phyloP scores from a whole-genome alignment of 192 early-diverging fungal species.

The Coemansia sp. region DNA sequence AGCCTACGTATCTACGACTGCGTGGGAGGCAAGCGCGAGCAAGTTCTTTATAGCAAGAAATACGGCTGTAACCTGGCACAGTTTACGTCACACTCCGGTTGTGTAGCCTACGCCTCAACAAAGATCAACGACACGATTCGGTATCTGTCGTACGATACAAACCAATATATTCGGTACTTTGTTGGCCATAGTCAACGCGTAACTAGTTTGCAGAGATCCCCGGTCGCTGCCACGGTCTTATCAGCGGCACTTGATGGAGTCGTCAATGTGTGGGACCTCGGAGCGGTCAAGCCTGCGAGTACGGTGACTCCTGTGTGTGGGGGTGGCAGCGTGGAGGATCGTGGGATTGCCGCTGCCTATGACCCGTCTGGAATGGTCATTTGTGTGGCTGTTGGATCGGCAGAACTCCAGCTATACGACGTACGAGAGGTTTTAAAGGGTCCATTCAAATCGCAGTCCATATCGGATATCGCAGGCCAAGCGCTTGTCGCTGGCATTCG shows the following conservation, averaged over 20 bases:
- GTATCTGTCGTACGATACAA: slow-evolving; percentile 93
- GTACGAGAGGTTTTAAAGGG: slow-evolving; percentile 60
- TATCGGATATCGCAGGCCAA: neutral
- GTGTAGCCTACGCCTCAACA: slow-evolving; percentile 89
- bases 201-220: slow-evolving; percentile 77
- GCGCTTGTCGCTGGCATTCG: slow-evolving; percentile 17
- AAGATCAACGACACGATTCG: slow-evolving; percentile 93
- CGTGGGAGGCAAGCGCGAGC: slow-evolving; percentile 67
- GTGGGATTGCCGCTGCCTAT: slow-evolving; percentile 58
- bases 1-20: slow-evolving; percentile 85
- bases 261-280: slow-evolving; percentile 87
- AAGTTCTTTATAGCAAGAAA: slow-evolving; percentile 87
- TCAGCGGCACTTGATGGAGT: slow-evolving; percentile 80
- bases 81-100: slow-evolving; percentile 81
- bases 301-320: slow-evolving; percentile 5
- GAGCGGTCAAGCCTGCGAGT: slow-evolving; percentile 41
- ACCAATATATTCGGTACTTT: slow-evolving; percentile 94
- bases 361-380: slow-evolving; percentile 83
- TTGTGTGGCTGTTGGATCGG: slow-evolving; percentile 58
- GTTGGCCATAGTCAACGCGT: slow-evolving; percentile 80
- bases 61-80: slow-evolving; percentile 88
- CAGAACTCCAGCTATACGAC: slow-evolving; percentile 70
- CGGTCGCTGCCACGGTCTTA: slow-evolving; percentile 41
- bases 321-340: slow-evolving; percentile 4
- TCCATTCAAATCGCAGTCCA: slow-evolving; percentile 19